Base-by-base conservation (phyloP, 768 basidiomycete genomes). In the Pholiota microspora region DNA sequence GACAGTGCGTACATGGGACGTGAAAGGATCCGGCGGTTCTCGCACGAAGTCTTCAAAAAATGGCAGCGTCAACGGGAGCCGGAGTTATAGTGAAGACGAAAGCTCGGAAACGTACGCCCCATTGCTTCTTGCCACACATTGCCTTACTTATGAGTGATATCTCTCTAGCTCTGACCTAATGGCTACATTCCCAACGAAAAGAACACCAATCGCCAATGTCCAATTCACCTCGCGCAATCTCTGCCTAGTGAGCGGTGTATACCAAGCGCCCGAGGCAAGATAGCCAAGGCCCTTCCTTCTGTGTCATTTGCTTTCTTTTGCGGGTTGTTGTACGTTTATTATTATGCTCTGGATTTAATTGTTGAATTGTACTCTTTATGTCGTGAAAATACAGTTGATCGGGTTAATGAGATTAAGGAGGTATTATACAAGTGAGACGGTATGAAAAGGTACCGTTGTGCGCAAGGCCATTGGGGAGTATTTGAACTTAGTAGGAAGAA, bases 1-100 rank as follows among this genome's bases (percentile, higher is more conserved):
- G 83, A 98, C 97, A 0, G 94, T 98, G 15, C 80, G 96, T n/a
- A 94, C 94, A 54, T 99, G 97, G 97, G 97, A 99, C 67, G 87
- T 97, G 31, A 95, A 90, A 70, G 72, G 79, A 42, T 70, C 88
- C 8, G 93, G 92, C 9, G 90, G 90, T 0, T 66, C 71, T 9
- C 78, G 77, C 23, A 71, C 62, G 21, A 89, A 86, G 67, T 61
- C 77, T 10, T 77, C 77, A 32, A 85, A 84, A 66, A 85, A 84
- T 63, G 85, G 82, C 42, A 21, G 53, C 23, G 57, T 64, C 15
- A 69, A 67, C 47, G 64, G 63, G n/a, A 59, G 53, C 48, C 69
- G 69, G 10, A 60, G 63, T 34, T 73, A 75, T 57, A 76, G 75
- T 25, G 83, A 83, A 3, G 85, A 85, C 31, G 81, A 85, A 48